Evolutionary conservation across 2,329 filamentous ascomycete species (phyloP).

Genomic region (Aspergillus chevalieri): DNA sequence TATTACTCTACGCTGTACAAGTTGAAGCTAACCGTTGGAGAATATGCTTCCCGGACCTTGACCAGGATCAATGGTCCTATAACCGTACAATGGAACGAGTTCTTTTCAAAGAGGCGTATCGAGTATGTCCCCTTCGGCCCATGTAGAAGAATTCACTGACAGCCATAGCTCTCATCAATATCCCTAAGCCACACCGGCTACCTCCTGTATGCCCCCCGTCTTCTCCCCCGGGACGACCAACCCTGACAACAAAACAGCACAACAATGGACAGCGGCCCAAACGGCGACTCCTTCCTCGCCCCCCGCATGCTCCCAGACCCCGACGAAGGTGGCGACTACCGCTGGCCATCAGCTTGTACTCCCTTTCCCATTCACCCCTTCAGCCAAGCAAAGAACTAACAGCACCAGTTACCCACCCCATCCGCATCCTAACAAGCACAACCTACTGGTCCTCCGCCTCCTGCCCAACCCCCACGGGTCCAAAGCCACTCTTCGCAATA

Average conservation of each 20-base stretch:
- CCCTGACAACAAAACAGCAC: conserved; percentile 19
- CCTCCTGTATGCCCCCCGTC: conserved; percentile 22
- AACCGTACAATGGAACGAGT: conserved; percentile 27
- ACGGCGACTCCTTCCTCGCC: conserved; percentile 27
- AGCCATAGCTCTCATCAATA: conserved; percentile 30
- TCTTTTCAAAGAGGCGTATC: conserved; percentile 26
- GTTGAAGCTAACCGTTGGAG: conserved; percentile 12
- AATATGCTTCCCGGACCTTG: conserved; percentile 27
- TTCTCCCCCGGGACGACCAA: not conserved
- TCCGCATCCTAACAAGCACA: conserved; percentile 21
- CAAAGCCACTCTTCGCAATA: conserved; percentile 29
- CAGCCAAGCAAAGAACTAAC: not conserved
- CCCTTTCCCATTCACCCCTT: not conserved
- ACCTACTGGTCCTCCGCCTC: conserved; percentile 34
- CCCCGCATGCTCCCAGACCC: conserved; percentile 26
- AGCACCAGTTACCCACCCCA: conserved; percentile 24
- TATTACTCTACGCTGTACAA: not conserved
- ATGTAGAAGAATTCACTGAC: not conserved
- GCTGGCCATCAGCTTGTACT: conserved; percentile 25
- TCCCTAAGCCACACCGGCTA: conserved; percentile 31
- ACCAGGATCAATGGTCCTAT: conserved; percentile 27
- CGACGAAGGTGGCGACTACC: conserved; percentile 26
- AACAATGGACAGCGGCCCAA: conserved; percentile 30
- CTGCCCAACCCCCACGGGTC: conserved; percentile 25
- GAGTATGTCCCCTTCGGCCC: conserved; percentile 15